Evolutionary conservation across 2,329 filamentous ascomycete species (phyloP).

Genomic region (Pestalotiopsis sp.): DNA sequence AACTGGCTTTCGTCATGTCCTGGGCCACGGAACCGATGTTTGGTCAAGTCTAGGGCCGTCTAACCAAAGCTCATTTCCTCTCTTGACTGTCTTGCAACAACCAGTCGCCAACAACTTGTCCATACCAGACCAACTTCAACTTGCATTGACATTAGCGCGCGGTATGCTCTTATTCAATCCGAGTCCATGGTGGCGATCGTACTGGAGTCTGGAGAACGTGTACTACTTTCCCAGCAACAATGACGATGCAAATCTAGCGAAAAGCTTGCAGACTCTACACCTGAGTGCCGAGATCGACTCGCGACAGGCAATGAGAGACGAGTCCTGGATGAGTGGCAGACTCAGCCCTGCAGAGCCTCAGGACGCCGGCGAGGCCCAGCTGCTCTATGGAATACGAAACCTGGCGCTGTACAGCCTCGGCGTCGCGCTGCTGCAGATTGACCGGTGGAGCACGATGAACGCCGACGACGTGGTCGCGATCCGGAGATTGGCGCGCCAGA

Average conservation of each 20-base stretch:
- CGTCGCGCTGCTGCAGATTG: conserved; percentile 19
- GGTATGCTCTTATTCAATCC: not conserved
- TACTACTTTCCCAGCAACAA: not conserved
- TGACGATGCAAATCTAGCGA: not conserved
- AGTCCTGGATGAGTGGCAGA: not conserved
- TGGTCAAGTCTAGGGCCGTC: not conserved
- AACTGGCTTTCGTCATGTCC: not conserved
- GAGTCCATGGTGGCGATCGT: not conserved
- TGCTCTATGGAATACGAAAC: conserved; percentile 17
- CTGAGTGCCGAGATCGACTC: not conserved
- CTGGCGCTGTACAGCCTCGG: conserved; percentile 16
- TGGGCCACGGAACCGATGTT: not conserved
- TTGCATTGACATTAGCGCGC: not conserved
- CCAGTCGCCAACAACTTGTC: not conserved
- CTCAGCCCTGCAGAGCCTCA: not conserved
- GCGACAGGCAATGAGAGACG: not conserved
- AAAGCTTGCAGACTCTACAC: not conserved
- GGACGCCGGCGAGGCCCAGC: not conserved
- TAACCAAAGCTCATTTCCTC: not conserved
- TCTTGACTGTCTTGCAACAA: not conserved
- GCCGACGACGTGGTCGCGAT: conserved; percentile 14
- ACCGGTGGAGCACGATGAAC: conserved; percentile 8
- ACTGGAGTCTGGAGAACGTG: not conserved
- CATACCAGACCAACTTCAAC: not conserved
- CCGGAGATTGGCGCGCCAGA: conserved; percentile 5